Evolutionary conservation across 164 flowering plant genomes (phyloP).

Genomic region (Vitis cinerea): DNA sequence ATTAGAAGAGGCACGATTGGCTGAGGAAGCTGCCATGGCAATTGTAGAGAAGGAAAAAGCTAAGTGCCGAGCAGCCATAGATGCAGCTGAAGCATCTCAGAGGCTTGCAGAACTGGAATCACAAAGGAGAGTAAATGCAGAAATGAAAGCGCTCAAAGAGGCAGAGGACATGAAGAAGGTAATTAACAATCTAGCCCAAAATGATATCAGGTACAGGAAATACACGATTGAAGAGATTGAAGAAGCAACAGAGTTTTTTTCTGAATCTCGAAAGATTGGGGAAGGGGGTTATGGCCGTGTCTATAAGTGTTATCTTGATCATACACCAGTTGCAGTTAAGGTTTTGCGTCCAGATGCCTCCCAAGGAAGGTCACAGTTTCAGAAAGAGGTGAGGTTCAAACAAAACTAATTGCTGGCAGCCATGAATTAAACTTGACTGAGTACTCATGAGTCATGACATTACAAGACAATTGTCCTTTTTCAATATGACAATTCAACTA

Average conservation of each 20-base stretch:
- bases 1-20: slow-evolving; percentile 27
- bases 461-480: not conserved
- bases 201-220: slow-evolving; percentile 30
- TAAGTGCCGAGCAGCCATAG: slow-evolving; percentile 34
- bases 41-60: slow-evolving; percentile 36
- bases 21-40: slow-evolving; percentile 37
- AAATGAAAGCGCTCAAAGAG: slow-evolving; percentile 27
- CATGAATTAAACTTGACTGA: not conserved
- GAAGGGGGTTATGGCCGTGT: slow-evolving; percentile 66
- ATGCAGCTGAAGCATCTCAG: slow-evolving; percentile 36
- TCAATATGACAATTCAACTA: no score
- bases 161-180: slow-evolving; percentile 26
- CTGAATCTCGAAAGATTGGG: slow-evolving; percentile 37
- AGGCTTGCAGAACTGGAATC: slow-evolving; percentile 37
- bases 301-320: slow-evolving; percentile 43
- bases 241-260: slow-evolving; percentile 37
- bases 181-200: slow-evolving; percentile 9
- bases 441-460: not conserved
- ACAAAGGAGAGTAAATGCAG: slow-evolving; percentile 26
- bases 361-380: slow-evolving; percentile 51
- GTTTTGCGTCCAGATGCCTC: slow-evolving; percentile 48
- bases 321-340: slow-evolving; percentile 51
- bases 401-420: not conserved
- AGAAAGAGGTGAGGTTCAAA: slow-evolving; percentile 36
- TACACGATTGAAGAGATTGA: slow-evolving; percentile 44